Base-by-base conservation (phyloP, 768 basidiomycete species). In the Dacryopinax spathularia region DNA sequence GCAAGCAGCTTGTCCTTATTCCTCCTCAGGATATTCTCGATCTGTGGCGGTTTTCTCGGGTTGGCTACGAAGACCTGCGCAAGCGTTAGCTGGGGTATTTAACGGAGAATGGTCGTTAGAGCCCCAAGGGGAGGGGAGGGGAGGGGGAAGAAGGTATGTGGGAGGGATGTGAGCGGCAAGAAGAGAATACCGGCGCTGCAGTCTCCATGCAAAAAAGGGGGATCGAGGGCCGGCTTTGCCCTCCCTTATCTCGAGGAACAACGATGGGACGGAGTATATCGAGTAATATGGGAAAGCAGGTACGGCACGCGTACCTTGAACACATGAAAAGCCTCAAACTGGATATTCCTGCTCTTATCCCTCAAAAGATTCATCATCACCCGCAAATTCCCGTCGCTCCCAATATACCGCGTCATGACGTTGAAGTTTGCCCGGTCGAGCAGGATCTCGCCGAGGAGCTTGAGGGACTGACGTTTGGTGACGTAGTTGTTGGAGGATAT, bases 361-460 rank as follows among this genome's bases (percentile, higher is more conserved):
- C 94, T 83, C 63, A 99, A 79, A 63, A 98, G 81, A 75, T 98
- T 98, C 96, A 99, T 99, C 91, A 99, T 96, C 87, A 95, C 91
- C 86, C 98, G 97, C 67, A 99, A 81, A 73, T 98, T 99, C 31
- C 86, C 87, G 72, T 97, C 96, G 70, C 86, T 87, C 9, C 91
- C 84, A 69, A 99, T 99, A 73, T 98, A 99, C 6, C 87, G 83
- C 0, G 96, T 98, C 96, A 99, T 99, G 71, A 98, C 91, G 68
- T 82, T 91, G 79, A 97, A 98, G 75, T 99, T 99, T 56, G 93
- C 92, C 31, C 96, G 85, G 76, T 99, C 96, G 44, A 99, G 85
- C 6, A 98, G 79, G 75, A 98, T 98, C 76, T 99, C 96, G 66
- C 96, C 96, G 1, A 99, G 84, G 5, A 98, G 84, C 75, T 99